Base-by-base conservation (phyloP, 2,329 filamentous ascomycete species). In the Alternaria ventricosa region DNA sequence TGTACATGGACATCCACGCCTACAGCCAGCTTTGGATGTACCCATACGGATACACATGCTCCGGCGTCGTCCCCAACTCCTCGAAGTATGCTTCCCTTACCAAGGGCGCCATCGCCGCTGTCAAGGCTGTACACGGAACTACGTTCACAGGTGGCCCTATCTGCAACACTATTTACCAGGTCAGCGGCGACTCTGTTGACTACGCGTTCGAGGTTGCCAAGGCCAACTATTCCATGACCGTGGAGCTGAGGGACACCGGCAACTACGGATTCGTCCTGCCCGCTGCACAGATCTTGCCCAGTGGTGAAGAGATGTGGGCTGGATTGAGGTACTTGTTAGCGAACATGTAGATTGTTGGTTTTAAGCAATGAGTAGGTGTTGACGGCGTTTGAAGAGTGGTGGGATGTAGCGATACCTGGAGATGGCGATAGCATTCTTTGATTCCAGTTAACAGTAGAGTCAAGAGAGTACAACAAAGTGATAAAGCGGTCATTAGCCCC, bases 1-100 rank as follows among this genome's bases (percentile, higher is more conserved):
- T 89, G 3, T 91, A 86, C 77, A 86, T 91, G 66, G 89, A 91
- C 77, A 87, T 86, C 73, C 89, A 91, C 78, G 84, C 87, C 0
- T 91, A 89, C 78, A 73, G 68, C 1, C 78, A 80, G 63, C 74
- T 79, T 1, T 64, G 84, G 84, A 87, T 73, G 82, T 86, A 65
- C 83, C 75, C 82, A 1, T 90, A 89, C 70, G 88, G 88, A 36
- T 90, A 88, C 78, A 85, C 84, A 4, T 90, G 87, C 80, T 79
- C 78, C 22, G 80, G 76, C 15, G 74, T 79, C 12, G 74, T 85
- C 6, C 78, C 81, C 55, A 85, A 87, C 64, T 79, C 86, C 59
- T 73, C 80, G 8, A 80, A 84, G 57, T 83, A 87, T 64, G 81
- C 84, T 67, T 73, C 76, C 1, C 82, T 90, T 1, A 85, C 86